phyloP scores from a whole-genome alignment of 169 alveolate genomes.

The Plasmodium vinckei region DNA sequence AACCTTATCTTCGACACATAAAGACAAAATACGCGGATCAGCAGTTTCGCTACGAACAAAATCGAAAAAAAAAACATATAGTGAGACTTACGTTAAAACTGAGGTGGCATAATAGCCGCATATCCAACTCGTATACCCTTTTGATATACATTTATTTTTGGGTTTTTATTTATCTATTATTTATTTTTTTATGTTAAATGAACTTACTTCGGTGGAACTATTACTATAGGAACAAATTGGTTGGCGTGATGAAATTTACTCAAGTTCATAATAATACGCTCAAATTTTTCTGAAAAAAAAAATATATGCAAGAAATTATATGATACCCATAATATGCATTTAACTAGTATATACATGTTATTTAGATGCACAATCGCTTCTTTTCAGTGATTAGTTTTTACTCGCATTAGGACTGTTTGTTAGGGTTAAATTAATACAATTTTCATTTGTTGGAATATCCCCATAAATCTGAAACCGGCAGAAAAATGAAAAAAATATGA shows the following conservation, averaged over 20 bases:
- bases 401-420: conserved; percentile 48
- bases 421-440: conserved; percentile 37
- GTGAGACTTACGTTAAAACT: neutral
- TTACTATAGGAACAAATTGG: conserved; percentile 54
- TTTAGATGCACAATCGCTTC: neutral
- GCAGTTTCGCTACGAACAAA: conserved; percentile 6
- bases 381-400: neutral
- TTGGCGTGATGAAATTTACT: conserved; percentile 57
- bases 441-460: conserved; percentile 60
- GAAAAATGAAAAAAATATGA: conserved; percentile 4
- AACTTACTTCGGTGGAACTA: conserved; percentile 70
- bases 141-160: no score
- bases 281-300: conserved; percentile 36
- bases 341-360: neutral
- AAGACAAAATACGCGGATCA: conserved; percentile 36
- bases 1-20: conserved; percentile 70
- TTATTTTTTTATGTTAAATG: neutral
- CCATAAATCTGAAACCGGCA: conserved; percentile 31
- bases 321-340: neutral
- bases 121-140: no score
- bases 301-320: conserved; percentile 1
- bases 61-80: neutral
- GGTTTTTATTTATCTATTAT: no score
- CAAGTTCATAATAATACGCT: conserved; percentile 52
- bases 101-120: no score